A percentile compares a stretch with the other conserved stretches of the same genome.
Conservation (phyloP, 2,329 filamentous ascomycete species). For the Coniochaeta ligniaria region DNA sequence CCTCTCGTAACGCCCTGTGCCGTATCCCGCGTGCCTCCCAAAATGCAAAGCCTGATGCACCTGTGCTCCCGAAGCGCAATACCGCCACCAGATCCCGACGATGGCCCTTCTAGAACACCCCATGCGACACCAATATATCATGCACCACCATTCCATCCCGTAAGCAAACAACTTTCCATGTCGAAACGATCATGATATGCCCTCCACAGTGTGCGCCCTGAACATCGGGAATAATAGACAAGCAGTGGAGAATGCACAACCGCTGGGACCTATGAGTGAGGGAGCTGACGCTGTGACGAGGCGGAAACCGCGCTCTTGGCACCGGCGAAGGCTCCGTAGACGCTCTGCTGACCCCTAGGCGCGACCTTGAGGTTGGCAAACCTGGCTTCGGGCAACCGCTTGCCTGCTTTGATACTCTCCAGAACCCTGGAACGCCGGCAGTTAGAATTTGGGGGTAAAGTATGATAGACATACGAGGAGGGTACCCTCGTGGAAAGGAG, state of each 20-base stretch:
- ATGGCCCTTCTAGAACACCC: neutral
- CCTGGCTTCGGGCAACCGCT: slow-evolving; percentile 64
- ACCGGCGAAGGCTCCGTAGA: slow-evolving; percentile 37
- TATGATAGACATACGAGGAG: slow-evolving; percentile 3
- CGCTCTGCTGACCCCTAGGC: slow-evolving; percentile 54
- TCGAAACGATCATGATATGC: neutral
- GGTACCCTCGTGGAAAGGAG: slow-evolving; percentile 1
- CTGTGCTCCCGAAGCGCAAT: neutral
- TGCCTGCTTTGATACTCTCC: slow-evolving; percentile 73
- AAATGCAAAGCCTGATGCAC: neutral
- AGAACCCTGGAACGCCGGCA: slow-evolving; percentile 50
- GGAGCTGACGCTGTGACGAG: neutral
- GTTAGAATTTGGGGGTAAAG: neutral
- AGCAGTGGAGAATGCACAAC: neutral
- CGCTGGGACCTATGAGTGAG: neutral
- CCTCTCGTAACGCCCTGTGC: neutral
- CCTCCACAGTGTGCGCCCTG: neutral
- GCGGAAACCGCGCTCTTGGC: slow-evolving; percentile 3
- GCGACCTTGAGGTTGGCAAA: slow-evolving; percentile 61
- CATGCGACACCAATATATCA: neutral
- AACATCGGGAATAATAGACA: neutral
- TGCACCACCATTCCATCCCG: neutral
- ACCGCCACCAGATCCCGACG: neutral
- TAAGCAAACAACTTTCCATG: neutral
- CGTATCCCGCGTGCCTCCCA: neutral